These are phyloP conservation scores for Mucor lusitanicus DNA, from an alignment of 371 early-diverging fungal genomes.

Conservation along the genomic window DNA sequence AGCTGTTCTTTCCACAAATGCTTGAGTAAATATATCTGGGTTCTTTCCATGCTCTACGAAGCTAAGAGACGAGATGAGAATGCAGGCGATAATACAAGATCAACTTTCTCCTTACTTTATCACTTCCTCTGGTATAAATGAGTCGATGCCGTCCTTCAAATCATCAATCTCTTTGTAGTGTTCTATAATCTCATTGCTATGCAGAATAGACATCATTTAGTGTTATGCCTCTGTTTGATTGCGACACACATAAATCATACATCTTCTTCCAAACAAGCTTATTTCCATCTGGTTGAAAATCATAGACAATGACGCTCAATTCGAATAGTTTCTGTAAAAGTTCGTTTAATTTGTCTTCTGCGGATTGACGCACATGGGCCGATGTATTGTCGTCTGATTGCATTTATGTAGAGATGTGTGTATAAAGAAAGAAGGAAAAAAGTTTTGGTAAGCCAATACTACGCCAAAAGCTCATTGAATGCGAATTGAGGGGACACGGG, in stretches of 20 bases:
- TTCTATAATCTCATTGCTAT: constrained; percentile 63
- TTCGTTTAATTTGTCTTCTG: constrained; percentile 63
- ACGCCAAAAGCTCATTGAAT: neutral
- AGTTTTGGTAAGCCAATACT: neutral
- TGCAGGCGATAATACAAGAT: neutral
- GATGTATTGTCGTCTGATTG: constrained; percentile 7
- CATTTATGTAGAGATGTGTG: constrained; percentile 8
- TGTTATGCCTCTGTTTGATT: neutral
- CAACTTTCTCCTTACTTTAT: constrained; percentile 48
- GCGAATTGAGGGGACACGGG: neutral
- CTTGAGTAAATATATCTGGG: constrained; percentile 75
- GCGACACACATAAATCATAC: constrained; percentile 40
- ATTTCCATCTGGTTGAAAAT: constrained; percentile 71
- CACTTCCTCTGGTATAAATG: constrained; percentile 71
- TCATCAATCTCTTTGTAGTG: constrained; percentile 61
- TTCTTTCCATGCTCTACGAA: constrained; percentile 71
- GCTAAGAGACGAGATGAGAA: constrained; percentile 25
- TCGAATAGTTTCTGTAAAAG: constrained; percentile 64
- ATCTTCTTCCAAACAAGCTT: constrained; percentile 66
- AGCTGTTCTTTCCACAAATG: constrained; percentile 71
- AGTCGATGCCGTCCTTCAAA: constrained; percentile 60
- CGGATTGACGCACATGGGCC: constrained; percentile 31
- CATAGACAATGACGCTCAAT: constrained; percentile 68
- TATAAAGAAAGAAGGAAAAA: neutral
- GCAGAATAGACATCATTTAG: neutral